These are phyloP conservation scores for Microbotryum intermedium DNA, from an alignment of 1,284 basidiomycete species.

Conservation along the genomic window DNA sequence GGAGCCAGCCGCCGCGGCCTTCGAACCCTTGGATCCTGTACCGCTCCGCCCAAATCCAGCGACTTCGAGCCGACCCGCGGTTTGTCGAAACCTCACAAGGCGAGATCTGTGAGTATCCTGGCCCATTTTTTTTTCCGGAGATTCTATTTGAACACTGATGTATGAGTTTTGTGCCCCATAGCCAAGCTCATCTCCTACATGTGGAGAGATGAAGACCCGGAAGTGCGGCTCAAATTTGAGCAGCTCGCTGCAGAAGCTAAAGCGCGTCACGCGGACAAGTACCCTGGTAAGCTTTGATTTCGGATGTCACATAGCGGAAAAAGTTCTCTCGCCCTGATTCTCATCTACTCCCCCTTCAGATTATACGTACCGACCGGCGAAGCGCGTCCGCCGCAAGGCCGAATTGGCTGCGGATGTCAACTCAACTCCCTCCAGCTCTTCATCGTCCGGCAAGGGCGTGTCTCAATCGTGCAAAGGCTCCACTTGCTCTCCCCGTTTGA, in stretches of 20 bases:
- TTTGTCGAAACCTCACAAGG: constrained; percentile 21
- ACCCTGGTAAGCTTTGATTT: constrained; percentile 20
- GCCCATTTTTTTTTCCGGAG: no score
- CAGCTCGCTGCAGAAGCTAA: constrained; percentile 59
- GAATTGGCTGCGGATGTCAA: no score
- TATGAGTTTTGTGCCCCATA: not conserved
- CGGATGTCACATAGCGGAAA: no score
- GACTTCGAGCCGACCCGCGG: constrained; percentile 14
- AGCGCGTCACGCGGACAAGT: constrained; percentile 40
- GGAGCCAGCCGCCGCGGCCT: constrained; percentile 55
- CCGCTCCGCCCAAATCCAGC: constrained; percentile 48
- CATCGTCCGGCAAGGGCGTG: no score
- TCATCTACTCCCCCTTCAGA: not conserved
- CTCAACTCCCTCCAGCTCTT: no score
- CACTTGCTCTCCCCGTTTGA: no score
- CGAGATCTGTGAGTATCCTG: constrained; percentile 23
- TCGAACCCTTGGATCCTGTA: constrained; percentile 91
- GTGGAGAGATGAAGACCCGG: constrained; percentile 57
- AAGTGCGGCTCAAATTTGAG: constrained; percentile 57
- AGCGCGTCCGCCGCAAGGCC: not conserved
- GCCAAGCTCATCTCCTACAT: constrained; percentile 55
- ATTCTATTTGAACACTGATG: not conserved
- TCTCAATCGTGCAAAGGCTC: no score
- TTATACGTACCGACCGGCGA: not conserved
- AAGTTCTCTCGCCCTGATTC: not conserved